Evolutionary conservation across 495 filamentous ascomycete genomes (phyloP).

Genomic region (Aspergillus olivimuriae): DNA sequence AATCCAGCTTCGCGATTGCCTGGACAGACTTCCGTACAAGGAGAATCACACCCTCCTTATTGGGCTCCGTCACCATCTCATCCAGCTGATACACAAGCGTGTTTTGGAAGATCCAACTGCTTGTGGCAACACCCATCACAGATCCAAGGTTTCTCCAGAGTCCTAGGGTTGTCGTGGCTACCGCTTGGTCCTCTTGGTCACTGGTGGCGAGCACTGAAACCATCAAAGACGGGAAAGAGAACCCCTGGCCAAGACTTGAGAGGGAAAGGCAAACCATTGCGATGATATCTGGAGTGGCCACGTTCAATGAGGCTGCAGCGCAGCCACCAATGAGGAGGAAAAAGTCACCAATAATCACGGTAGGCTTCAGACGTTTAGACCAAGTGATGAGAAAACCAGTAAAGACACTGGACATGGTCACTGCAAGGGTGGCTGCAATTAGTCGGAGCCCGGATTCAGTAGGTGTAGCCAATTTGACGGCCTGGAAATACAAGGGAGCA

Average conservation of each 20-base stretch:
- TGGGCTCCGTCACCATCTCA: conserved; percentile 45
- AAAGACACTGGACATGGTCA: conserved; percentile 52
- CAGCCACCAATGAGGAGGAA: conserved; percentile 50
- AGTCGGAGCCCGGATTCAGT: conserved; percentile 68
- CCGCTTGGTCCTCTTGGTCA: conserved; percentile 64
- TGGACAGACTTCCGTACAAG: conserved; percentile 50
- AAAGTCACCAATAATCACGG: conserved; percentile 50
- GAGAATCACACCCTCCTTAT: conserved; percentile 45
- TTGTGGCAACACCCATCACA: conserved; percentile 64
- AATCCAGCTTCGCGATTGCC: conserved; percentile 41
- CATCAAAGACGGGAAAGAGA: conserved; percentile 57
- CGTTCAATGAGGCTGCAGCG: conserved; percentile 44
- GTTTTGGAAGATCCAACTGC: conserved; percentile 73
- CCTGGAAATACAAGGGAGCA: conserved; percentile 74
- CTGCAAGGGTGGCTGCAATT: conserved; percentile 50
- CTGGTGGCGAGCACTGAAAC: conserved; percentile 63
- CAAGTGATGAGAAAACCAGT: conserved; percentile 68
- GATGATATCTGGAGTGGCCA: conserved; percentile 48
- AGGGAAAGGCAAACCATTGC: conserved; percentile 60
- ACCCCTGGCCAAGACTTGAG: conserved; percentile 56
- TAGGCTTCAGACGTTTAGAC: conserved; percentile 56
- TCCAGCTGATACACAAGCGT: conserved; percentile 54
- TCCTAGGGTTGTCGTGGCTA: conserved; percentile 64
- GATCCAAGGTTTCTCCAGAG: conserved; percentile 62
- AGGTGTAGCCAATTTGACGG: conserved; percentile 64